A percentile compares a stretch with the other conserved stretches of the same genome.
Evolutionary conservation across 2,329 filamentous ascomycete species (phyloP).

Genomic region (Diaporthe citriasiana): DNA sequence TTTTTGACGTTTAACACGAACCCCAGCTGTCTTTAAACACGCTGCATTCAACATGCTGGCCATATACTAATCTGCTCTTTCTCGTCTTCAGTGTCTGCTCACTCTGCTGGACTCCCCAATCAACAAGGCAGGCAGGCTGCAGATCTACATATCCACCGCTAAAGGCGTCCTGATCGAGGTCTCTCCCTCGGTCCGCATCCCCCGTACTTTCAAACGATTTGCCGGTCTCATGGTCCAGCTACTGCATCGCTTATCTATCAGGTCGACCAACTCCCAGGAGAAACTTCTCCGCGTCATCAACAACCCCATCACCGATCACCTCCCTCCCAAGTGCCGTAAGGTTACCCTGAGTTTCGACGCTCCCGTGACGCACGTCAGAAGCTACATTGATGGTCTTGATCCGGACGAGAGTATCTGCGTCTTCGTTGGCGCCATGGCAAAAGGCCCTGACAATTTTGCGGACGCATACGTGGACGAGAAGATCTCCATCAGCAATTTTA

Average conservation of each 20-base stretch:
- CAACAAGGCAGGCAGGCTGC: constrained; percentile 97
- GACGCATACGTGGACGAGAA: constrained; percentile 96
- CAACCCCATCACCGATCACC: constrained; percentile 96
- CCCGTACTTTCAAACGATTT: constrained; percentile 98
- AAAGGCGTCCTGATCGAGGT: constrained; percentile 98
- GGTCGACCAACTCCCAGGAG: constrained; percentile 96
- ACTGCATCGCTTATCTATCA: constrained; percentile 93
- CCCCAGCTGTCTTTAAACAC: constrained; percentile 42
- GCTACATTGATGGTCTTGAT: constrained; percentile 86
- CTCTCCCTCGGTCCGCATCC: constrained; percentile 97
- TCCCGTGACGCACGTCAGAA: constrained; percentile 85
- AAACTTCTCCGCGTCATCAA: constrained; percentile 98
- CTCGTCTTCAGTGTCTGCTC: constrained; percentile 81
- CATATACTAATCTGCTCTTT: constrained; percentile 49
- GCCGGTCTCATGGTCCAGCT: constrained; percentile 99
- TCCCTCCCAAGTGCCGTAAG: constrained; percentile 97
- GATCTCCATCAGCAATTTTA: constrained; percentile 98
- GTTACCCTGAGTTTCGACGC: constrained; percentile 96
- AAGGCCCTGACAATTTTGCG: constrained; percentile 95
- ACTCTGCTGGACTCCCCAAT: constrained; percentile 97
- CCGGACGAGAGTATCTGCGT: constrained; percentile 95
- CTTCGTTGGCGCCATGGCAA: constrained; percentile 98
- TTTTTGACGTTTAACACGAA: constrained; percentile 32
- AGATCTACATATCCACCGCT: constrained; percentile 98
- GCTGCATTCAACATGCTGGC: constrained; percentile 62